Evolutionary conservation across 2,329 filamentous ascomycete genomes (phyloP).

Genomic region (Aspergillus sojae): DNA sequence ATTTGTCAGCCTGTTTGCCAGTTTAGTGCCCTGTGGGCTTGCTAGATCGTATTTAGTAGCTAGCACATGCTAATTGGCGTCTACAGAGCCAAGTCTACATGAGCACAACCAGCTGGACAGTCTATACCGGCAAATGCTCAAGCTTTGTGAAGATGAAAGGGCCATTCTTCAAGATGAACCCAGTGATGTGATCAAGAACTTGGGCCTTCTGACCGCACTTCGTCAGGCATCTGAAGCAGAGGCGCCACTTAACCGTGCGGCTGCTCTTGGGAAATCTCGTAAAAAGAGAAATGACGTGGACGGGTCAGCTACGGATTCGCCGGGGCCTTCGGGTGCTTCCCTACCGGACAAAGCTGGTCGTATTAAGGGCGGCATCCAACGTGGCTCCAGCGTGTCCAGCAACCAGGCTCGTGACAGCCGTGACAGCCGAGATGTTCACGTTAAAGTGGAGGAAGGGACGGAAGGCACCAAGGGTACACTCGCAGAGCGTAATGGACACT

Average conservation of each 20-base stretch:
- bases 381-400: slow-evolving; percentile 48
- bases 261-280: slow-evolving; percentile 46
- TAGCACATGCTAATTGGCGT: slow-evolving; percentile 16
- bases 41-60: not conserved
- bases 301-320: slow-evolving; percentile 47
- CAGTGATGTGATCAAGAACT: slow-evolving; percentile 54
- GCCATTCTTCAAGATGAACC: slow-evolving; percentile 52
- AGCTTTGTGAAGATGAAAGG: slow-evolving; percentile 52
- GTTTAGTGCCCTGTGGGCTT: not conserved
- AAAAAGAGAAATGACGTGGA: slow-evolving; percentile 51
- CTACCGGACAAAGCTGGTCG: slow-evolving; percentile 47
- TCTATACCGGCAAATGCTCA: slow-evolving; percentile 50
- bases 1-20: not conserved
- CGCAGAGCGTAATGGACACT: slow-evolving; percentile 47
- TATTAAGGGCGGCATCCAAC: slow-evolving; percentile 43
- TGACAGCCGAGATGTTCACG: slow-evolving; percentile 37
- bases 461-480: slow-evolving; percentile 47
- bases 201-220: slow-evolving; percentile 53
- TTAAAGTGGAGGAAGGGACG: slow-evolving; percentile 47
- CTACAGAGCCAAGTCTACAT: slow-evolving; percentile 38
- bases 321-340: slow-evolving; percentile 43
- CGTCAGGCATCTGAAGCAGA: slow-evolving; percentile 52
- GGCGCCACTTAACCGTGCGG: slow-evolving; percentile 41
- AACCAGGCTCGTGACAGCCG: slow-evolving; percentile 42
- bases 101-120: slow-evolving; percentile 49